Percentiles rank a stretch among this genome's conserved stretches.
Evolutionary conservation across 2,329 filamentous ascomycete species (phyloP).

Genomic region (Colletotrichum sp.): DNA sequence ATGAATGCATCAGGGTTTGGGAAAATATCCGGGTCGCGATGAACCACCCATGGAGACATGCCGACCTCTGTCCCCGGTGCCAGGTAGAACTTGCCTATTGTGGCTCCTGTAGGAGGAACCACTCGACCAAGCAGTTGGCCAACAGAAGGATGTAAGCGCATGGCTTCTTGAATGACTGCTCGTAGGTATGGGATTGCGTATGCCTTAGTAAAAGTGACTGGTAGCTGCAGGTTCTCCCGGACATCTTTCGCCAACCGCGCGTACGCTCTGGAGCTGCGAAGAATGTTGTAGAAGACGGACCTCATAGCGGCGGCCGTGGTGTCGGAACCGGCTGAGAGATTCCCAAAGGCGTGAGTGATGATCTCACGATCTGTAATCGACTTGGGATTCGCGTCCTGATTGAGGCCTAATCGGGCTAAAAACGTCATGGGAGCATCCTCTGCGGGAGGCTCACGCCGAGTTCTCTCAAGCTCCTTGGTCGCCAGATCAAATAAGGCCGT

Average conservation of each 20-base stretch:
- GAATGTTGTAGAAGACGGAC: background rate
- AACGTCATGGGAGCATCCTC: background rate
- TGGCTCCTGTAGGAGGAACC: background rate
- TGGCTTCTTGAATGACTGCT: background rate
- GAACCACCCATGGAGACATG: background rate
- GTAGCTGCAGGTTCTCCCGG: background rate
- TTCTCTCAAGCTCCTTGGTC: background rate
- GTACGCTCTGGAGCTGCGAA: background rate
- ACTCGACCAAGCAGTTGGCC: background rate
- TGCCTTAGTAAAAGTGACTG: background rate
- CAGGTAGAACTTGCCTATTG: background rate
- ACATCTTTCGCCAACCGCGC: background rate
- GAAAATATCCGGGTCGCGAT: background rate
- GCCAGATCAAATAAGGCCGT: background rate
- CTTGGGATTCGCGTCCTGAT: background rate
- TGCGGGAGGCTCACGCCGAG: background rate
- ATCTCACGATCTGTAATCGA: background rate
- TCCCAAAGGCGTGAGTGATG: background rate
- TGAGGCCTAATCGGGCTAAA: background rate
- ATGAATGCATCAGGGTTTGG: background rate
- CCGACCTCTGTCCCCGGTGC: background rate
- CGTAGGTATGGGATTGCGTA: background rate
- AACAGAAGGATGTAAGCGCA: background rate
- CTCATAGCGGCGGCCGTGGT: background rate
- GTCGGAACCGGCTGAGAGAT: background rate